phyloP scores from a whole-genome alignment of 2,329 filamentous ascomycete genomes.

The Pestalotiopsis sp. region DNA sequence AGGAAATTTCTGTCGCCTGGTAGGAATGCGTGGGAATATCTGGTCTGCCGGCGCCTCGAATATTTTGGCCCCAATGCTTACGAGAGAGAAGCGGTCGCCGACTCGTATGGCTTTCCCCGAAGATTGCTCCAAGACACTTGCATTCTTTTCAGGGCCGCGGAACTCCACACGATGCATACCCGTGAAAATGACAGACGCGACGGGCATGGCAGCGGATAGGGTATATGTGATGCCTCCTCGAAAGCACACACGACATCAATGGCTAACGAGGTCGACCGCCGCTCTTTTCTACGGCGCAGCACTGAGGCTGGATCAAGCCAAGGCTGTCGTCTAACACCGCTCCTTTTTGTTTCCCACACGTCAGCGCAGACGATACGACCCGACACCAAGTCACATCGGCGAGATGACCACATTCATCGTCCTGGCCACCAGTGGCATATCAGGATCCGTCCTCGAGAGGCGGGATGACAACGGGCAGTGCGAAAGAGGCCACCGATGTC shows the following conservation, averaged over 20 bases:
- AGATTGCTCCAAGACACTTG: not conserved
- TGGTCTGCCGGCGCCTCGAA: not conserved
- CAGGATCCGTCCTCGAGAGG: not conserved
- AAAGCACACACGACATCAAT: not conserved
- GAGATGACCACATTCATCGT: constrained; percentile 7
- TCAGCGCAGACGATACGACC: not conserved
- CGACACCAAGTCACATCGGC: not conserved
- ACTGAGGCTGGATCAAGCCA: not conserved
- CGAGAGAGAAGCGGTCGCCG: not conserved
- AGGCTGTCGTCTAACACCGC: not conserved
- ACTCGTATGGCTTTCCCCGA: not conserved
- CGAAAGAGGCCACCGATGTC: not conserved
- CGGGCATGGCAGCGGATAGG: not conserved
- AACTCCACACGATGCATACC: not conserved
- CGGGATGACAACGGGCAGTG: not conserved
- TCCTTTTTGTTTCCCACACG: not conserved
- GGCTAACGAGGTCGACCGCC: not conserved
- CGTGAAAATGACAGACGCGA: not conserved
- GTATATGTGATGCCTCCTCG: not conserved
- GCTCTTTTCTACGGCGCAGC: not conserved
- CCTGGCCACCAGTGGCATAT: constrained; percentile 5
- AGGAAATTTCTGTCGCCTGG: constrained; percentile 7
- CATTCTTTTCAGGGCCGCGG: not conserved
- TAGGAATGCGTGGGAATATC: constrained; percentile 3
- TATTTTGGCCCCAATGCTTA: not conserved